Evolutionary conservation across 768 basidiomycete species (phyloP).

Genomic region (Holtermannia corniformis): DNA sequence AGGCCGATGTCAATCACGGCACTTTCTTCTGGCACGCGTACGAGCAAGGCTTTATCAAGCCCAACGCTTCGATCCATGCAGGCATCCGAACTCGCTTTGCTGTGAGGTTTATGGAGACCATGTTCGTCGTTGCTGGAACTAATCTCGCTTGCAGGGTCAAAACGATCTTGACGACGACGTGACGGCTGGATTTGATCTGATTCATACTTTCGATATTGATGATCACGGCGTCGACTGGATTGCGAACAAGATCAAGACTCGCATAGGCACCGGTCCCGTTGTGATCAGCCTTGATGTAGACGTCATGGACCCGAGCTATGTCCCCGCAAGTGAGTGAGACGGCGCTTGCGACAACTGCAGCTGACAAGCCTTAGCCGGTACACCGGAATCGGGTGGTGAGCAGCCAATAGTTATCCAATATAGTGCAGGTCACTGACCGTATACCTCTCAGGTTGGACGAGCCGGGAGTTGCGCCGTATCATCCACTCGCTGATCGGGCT

Average conservation of each 20-base stretch:
- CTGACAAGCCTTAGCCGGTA: slow-evolving; percentile 15
- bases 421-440: neutral
- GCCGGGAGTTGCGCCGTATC: slow-evolving; percentile 30
- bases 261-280: slow-evolving; percentile 65
- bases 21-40: slow-evolving; percentile 75
- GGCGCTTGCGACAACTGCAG: neutral
- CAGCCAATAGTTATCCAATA: neutral
- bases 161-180: slow-evolving; percentile 60
- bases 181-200: slow-evolving; percentile 65
- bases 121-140: neutral
- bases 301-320: slow-evolving; percentile 31
- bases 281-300: slow-evolving; percentile 49
- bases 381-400: slow-evolving; percentile 25
- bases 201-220: slow-evolving; percentile 74
- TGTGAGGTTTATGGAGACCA: slow-evolving; percentile 41
- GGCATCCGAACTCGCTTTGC: slow-evolving; percentile 70
- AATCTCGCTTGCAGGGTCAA: slow-evolving; percentile 47
- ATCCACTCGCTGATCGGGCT: slow-evolving; percentile 30
- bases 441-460: slow-evolving; percentile 24
- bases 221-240: slow-evolving; percentile 65
- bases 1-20: slow-evolving; percentile 58
- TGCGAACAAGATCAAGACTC: slow-evolving; percentile 56
- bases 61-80: slow-evolving; percentile 63
- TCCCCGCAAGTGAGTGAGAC: slow-evolving; percentile 33
- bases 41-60: slow-evolving; percentile 65